These are phyloP conservation scores for Eucalyptus brandiana DNA, from an alignment of 345 rosid species.

Conservation along the genomic window DNA sequence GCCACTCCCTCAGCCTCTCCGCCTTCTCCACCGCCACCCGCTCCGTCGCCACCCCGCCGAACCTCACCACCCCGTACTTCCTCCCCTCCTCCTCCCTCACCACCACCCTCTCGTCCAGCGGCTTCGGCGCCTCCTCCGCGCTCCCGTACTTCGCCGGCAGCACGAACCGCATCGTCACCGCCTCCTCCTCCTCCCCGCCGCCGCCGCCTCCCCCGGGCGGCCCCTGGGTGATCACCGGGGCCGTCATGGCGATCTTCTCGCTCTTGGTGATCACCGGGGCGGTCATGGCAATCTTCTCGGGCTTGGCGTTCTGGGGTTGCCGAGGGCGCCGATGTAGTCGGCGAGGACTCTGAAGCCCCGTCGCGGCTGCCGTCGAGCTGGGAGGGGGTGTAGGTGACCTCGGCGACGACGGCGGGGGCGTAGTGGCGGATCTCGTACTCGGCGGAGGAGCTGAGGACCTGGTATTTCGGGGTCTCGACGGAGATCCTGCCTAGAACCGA, in stretches of 20 bases:
- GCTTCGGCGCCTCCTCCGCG: slow-evolving; percentile 85
- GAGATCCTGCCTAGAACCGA: slow-evolving; percentile 58
- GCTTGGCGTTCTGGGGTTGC: slow-evolving; percentile 65
- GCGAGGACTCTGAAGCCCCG: slow-evolving; percentile 75
- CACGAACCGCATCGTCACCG: slow-evolving; percentile 83
- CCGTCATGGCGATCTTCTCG: slow-evolving; percentile 77
- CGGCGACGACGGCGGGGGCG: slow-evolving; percentile 51
- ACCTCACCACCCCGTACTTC: slow-evolving; percentile 67
- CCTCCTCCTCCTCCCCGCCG: slow-evolving; percentile 16
- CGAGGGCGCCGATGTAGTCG: slow-evolving; percentile 75
- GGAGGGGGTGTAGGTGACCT: slow-evolving; percentile 63
- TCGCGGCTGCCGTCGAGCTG: slow-evolving; percentile 59
- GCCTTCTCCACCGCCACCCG: slow-evolving; percentile 54
- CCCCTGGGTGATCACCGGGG: slow-evolving; percentile 65
- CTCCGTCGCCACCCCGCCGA: slow-evolving; percentile 51
- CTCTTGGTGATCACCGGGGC: slow-evolving; percentile 59
- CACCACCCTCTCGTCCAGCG: slow-evolving; percentile 77
- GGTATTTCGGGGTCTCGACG: slow-evolving; percentile 66
- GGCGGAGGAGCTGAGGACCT: slow-evolving; percentile 27
- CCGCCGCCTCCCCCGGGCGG: neutral
- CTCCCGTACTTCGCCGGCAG: slow-evolving; percentile 56
- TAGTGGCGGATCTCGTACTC: slow-evolving; percentile 81
- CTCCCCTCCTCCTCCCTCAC: slow-evolving; percentile 55
- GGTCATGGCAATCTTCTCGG: slow-evolving; percentile 89
- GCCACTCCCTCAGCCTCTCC: slow-evolving; percentile 45